Percentiles rank a stretch among this genome's conserved stretches.
These are phyloP conservation scores for Coemansia sp. DNA, from an alignment of 192 early-diverging fungal species.

Conservation along the genomic window DNA sequence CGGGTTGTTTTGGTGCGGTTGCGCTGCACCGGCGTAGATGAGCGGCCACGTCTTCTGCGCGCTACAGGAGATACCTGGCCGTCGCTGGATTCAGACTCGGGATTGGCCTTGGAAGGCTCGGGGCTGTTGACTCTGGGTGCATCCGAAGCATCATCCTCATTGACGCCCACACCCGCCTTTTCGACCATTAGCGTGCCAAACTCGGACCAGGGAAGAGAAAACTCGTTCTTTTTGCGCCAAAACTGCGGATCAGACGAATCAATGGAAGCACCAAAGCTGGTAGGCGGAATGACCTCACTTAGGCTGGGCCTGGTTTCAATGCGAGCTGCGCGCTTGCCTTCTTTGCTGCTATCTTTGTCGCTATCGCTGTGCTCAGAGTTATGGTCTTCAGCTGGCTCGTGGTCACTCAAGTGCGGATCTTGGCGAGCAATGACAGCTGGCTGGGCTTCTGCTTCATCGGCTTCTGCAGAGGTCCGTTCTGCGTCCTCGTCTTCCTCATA, in stretches of 20 bases:
- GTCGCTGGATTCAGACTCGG: conserved; percentile 20
- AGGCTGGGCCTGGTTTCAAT: not conserved
- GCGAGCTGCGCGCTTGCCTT: not conserved
- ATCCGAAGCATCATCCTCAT: conserved; percentile 19
- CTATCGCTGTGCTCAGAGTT: conserved; percentile 1
- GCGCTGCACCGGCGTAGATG: conserved; percentile 43
- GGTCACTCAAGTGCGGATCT: too few relatives aligned
- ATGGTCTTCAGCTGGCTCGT: too few relatives aligned
- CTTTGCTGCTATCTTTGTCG: conserved; percentile 1
- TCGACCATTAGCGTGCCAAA: conserved; percentile 52
- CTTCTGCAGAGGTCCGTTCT: conserved; percentile 4
- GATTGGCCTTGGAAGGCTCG: conserved; percentile 7
- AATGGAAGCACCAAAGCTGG: conserved; percentile 14
- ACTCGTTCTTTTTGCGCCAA: conserved; percentile 40
- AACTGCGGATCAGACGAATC: conserved; percentile 48
- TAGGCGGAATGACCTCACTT: conserved; percentile 8
- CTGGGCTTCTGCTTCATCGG: conserved; percentile 4
- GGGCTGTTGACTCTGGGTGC: conserved; percentile 9
- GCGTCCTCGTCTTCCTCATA: conserved; percentile 31
- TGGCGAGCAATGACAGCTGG: too few relatives aligned
- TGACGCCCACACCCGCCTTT: conserved; percentile 25
- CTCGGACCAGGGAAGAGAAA: conserved; percentile 43
- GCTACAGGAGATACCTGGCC: conserved; percentile 24
- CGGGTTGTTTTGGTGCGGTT: conserved; percentile 34
- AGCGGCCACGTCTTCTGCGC: conserved; percentile 27